A percentile compares a stretch with the other conserved stretches of the same genome.
Conservation (phyloP, 2,329 filamentous ascomycete species). For the Neocatenulostroma microsporum region DNA sequence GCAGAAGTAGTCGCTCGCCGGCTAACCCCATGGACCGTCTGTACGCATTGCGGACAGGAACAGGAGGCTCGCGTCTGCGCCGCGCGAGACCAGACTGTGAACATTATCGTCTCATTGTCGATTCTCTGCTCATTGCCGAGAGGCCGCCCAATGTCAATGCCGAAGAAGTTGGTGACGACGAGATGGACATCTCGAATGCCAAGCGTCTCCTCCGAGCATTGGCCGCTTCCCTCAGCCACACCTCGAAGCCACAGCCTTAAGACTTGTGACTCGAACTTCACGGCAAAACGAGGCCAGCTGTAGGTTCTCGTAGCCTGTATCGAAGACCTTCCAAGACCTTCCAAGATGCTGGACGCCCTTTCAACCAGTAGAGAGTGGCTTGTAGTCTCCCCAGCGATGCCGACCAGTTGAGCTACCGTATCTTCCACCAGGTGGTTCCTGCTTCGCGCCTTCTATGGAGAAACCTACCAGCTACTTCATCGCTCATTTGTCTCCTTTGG, state of each 20-base stretch:
- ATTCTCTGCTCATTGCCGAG: neutral
- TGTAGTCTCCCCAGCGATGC: no score
- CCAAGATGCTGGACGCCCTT: neutral
- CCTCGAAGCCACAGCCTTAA: neutral
- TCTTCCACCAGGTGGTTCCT: no score
- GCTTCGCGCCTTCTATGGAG: no score
- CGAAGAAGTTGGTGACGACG: neutral
- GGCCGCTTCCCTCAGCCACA: neutral
- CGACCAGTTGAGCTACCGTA: no score
- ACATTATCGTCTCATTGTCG: slow-evolving; percentile 45
- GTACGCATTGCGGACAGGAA: slow-evolving; percentile 55
- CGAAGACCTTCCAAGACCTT: neutral
- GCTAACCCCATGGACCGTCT: slow-evolving; percentile 38
- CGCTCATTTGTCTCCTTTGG: no score
- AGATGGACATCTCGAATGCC: neutral
- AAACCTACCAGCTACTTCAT: no score
- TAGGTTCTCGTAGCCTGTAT: neutral
- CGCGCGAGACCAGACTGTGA: slow-evolving; percentile 60
- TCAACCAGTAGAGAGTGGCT: no score
- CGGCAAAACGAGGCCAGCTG: neutral
- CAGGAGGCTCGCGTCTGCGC: slow-evolving; percentile 54
- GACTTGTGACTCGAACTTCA: neutral
- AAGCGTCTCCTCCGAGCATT: neutral
- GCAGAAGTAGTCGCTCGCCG: slow-evolving; percentile 46
- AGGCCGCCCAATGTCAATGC: neutral